Evolutionary conservation across 108 stramenopile species (phyloP).

Genomic region (Nitzschia inconspicua): DNA sequence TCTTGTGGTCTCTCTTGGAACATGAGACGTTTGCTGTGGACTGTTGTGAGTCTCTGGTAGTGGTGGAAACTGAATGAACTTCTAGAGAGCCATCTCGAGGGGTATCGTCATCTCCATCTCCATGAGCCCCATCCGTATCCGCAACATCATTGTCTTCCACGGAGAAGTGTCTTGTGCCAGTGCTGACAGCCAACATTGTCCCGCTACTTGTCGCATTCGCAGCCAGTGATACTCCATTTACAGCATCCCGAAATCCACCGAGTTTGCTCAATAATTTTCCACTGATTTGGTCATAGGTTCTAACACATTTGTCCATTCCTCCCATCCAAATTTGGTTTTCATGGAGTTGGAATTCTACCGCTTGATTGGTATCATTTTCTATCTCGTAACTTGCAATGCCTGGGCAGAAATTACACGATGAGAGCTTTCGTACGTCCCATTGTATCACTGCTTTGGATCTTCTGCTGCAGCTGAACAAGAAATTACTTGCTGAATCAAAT

Average conservation of each 20-base stretch:
- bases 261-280: slow-evolving; percentile 19
- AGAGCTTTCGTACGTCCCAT: slow-evolving; percentile 79
- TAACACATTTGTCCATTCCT: slow-evolving; percentile 46
- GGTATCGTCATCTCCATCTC: slow-evolving; percentile 28
- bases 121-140: too few species aligned
- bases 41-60: neutral
- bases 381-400: slow-evolving; percentile 61
- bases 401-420: slow-evolving; percentile 39
- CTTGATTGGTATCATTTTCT: slow-evolving; percentile 74
- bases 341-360: slow-evolving; percentile 65
- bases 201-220: slow-evolving; percentile 6
- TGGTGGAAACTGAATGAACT: neutral
- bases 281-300: slow-evolving; percentile 39
- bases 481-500: slow-evolving; percentile 35
- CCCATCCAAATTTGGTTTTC: slow-evolving; percentile 49
- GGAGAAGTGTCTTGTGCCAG: slow-evolving; percentile 53
- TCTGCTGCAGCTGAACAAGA: slow-evolving; percentile 62
- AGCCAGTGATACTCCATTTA: slow-evolving; percentile 66
- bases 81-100: neutral
- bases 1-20: neutral
- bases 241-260: slow-evolving; percentile 40
- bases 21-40: neutral
- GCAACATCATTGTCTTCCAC: slow-evolving; percentile 38
- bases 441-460: slow-evolving; percentile 67
- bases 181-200: slow-evolving; percentile 56